These are phyloP conservation scores for Lineolata rhizophorae DNA, from an alignment of 495 filamentous ascomycete species.

Conservation along the genomic window DNA sequence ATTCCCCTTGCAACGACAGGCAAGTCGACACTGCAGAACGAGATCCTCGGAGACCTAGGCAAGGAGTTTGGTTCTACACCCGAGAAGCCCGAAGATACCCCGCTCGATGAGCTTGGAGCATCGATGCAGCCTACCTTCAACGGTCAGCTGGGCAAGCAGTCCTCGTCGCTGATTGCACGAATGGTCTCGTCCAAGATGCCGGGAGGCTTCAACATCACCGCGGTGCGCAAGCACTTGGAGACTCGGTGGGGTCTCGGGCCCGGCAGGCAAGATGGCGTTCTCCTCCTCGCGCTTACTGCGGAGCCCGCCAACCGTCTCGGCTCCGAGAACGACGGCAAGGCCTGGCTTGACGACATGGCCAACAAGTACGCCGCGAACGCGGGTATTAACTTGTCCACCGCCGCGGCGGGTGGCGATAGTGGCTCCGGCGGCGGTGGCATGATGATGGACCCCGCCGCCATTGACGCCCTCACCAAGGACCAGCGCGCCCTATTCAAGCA, in stretches of 20 bases:
- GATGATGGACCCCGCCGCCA: slow-evolving; percentile 98
- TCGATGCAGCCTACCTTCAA: slow-evolving; percentile 97
- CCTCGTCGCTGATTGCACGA: slow-evolving; percentile 76
- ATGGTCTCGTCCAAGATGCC: slow-evolving; percentile 98
- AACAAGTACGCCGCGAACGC: slow-evolving; percentile 77
- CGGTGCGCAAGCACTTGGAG: slow-evolving; percentile 82
- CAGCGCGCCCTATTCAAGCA: slow-evolving; percentile 91
- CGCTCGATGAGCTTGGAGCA: slow-evolving; percentile 83
- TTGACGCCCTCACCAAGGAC: slow-evolving; percentile 93
- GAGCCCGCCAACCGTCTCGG: slow-evolving; percentile 77
- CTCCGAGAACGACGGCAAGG: slow-evolving; percentile 76
- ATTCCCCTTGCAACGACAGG: slow-evolving; percentile 24
- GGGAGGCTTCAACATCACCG: slow-evolving; percentile 94
- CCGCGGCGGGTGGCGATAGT: slow-evolving; percentile 49
- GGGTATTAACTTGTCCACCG: slow-evolving; percentile 66
- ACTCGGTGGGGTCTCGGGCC: slow-evolving; percentile 76
- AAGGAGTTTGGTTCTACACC: slow-evolving; percentile 97
- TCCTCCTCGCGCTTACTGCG: slow-evolving; percentile 76
- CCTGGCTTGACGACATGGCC: slow-evolving; percentile 62
- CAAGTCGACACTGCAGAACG: slow-evolving; percentile 94
- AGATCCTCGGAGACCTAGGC: slow-evolving; percentile 85
- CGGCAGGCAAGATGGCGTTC: slow-evolving; percentile 78
- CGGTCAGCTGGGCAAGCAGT: slow-evolving; percentile 92
- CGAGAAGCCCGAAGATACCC: slow-evolving; percentile 95
- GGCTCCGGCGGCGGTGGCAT: slow-evolving; percentile 57